Percentiles rank a stretch among this genome's conserved stretches.
Conservation (phyloP, 495 filamentous ascomycete genomes). For the Annulohypoxylon stygium region DNA sequence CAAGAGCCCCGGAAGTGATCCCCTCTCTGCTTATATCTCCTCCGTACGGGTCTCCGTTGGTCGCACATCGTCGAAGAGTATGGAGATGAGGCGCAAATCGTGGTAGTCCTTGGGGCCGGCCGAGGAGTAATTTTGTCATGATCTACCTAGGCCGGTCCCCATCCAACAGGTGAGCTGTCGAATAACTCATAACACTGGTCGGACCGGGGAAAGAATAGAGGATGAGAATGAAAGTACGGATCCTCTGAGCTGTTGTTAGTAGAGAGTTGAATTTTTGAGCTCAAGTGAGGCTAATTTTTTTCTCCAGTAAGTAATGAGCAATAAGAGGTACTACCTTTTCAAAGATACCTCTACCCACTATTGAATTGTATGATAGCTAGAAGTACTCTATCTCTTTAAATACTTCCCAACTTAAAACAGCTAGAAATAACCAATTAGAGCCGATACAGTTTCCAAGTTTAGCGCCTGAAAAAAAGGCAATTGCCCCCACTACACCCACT, state of each 20-base stretch:
- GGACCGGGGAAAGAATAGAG: neutral
- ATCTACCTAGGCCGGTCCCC: constrained; percentile 32
- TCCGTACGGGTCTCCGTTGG: neutral
- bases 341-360: neutral
- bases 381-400: neutral
- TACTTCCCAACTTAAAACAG: neutral
- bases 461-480: constrained; percentile 2
- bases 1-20: constrained; percentile 3
- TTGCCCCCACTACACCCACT: neutral
- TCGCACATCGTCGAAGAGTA: constrained; percentile 19
- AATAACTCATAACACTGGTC: constrained; percentile 38
- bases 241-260: neutral
- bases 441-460: neutral
- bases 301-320: neutral
- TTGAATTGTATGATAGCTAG: neutral
- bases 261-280: neutral
- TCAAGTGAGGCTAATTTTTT: neutral
- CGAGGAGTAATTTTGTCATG: constrained; percentile 36
- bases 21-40: neutral
- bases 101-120: constrained; percentile 22
- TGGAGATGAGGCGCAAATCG: constrained; percentile 2
- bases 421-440: neutral
- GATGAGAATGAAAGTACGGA: neutral
- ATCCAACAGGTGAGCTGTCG: constrained; percentile 20
- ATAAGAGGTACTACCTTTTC: neutral